Base-by-base conservation (phyloP, 2,329 filamentous ascomycete species). In the Sporothrix phasma region DNA sequence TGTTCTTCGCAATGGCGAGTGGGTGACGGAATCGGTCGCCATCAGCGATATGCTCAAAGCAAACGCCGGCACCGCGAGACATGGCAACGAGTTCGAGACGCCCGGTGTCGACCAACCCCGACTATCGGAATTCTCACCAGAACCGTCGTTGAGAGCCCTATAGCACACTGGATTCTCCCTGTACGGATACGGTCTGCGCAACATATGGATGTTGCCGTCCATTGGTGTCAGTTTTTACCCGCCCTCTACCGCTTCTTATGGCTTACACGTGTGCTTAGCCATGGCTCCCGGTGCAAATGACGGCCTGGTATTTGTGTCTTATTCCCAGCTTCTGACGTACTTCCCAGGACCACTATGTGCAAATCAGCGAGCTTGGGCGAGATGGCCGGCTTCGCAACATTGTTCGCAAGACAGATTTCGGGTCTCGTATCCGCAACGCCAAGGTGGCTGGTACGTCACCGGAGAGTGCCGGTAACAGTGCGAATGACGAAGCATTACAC, bases 151-250 rank as follows among this genome's bases (percentile, higher is more conserved):
- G 83, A 86, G 62, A 95, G 89, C 67, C 89, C 92, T 1, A 78
- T 88, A 41, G 82, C 88, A 64, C 87, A 88, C 71, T 88, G 84
- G 78, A 88, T 97, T 49, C 77, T 96, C 15, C 89, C 92, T 13
- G 90, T 87, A n/a, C 84, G 87, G 66, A 79, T 97, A 65, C 83
- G 92, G 65, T 86, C 86, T 63, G 79, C 80, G 61, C 75, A 80
- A 49, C 80, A 86, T 66, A 92, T 94, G 69, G 92, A 97, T 76
- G 84, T 97, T 67, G 87, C 92, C 43, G 91, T 96, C n/a, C 70
- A 82, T 99, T 64, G 90, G 92, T 62, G 86, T 88, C 79, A 76
- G 85, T 81, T 39, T 13, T 19, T 5, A 13, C 4, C 17, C 51
- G 7, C 6, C 11, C 2, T 29, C 45, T 13, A 17, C 11, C 22